Evolutionary conservation across 2,329 filamentous ascomycete species (phyloP).

Genomic region (Fusarium temperatum): DNA sequence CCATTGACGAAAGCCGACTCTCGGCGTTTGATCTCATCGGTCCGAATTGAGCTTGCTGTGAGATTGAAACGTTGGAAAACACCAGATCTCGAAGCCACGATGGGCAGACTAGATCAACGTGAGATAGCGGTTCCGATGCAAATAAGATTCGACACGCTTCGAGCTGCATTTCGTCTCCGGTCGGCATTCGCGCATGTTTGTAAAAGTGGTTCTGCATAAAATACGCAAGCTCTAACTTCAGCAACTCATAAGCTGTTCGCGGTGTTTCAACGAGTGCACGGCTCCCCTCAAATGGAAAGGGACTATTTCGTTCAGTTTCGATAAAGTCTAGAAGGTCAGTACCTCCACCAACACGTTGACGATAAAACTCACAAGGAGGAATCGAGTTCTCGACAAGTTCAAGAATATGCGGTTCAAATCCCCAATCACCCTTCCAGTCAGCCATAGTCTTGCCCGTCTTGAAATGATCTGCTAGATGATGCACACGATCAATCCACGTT

Average conservation of each 20-base stretch:
- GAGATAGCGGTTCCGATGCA: slow-evolving; percentile 15
- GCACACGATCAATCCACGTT: slow-evolving; percentile 47
- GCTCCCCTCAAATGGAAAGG: slow-evolving; percentile 32
- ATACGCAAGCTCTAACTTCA: slow-evolving; percentile 35
- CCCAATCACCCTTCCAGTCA: slow-evolving; percentile 55
- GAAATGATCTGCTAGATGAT: slow-evolving; percentile 55
- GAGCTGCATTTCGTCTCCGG: slow-evolving; percentile 29
- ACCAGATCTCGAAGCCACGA: slow-evolving; percentile 38
- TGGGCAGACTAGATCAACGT: not conserved
- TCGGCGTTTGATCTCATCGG: slow-evolving; percentile 39
- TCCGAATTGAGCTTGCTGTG: slow-evolving; percentile 36
- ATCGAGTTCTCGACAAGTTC: slow-evolving; percentile 54
- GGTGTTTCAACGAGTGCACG: slow-evolving; percentile 31
- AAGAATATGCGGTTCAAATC: slow-evolving; percentile 50
- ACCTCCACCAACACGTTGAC: accelerated
- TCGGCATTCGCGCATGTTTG: slow-evolving; percentile 22
- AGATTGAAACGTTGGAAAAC: slow-evolving; percentile 15
- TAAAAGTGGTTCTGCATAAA: slow-evolving; percentile 40
- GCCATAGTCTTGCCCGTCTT: slow-evolving; percentile 53
- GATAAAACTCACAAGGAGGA: slow-evolving; percentile 47
- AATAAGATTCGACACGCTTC: slow-evolving; percentile 33
- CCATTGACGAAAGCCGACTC: slow-evolving; percentile 32
- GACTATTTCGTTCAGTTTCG: slow-evolving; percentile 34
- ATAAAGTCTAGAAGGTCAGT: slow-evolving; percentile 13
- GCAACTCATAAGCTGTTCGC: slow-evolving; percentile 31